phyloP scores from a whole-genome alignment of 164 flowering plant species.

The Akebia trifoliata region DNA sequence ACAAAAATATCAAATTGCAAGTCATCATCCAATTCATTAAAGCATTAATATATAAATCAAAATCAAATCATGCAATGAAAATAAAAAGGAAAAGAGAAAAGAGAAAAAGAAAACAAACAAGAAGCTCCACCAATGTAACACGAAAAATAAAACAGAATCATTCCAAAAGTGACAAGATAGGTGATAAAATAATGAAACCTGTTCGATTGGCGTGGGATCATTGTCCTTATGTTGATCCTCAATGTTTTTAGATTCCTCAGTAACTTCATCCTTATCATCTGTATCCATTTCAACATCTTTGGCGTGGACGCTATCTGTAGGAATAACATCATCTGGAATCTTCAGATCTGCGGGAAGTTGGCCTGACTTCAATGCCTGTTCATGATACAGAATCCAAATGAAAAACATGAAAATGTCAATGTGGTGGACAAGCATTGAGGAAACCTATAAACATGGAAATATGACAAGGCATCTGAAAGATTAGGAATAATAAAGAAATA shows the following conservation, averaged over 20 bases:
- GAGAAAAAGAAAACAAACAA: too few relatives aligned
- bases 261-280: conserved; percentile 27
- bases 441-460: neutral
- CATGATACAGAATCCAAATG: conserved; percentile 5
- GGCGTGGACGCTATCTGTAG: conserved; percentile 5
- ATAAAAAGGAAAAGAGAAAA: too few relatives aligned
- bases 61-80: too few relatives aligned
- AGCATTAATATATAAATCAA: too few relatives aligned
- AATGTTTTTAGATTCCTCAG: conserved; percentile 18
- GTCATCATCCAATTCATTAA: too few relatives aligned
- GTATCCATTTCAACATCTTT: conserved; percentile 37
- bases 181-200: too few relatives aligned
- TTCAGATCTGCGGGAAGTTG: conserved; percentile 72
- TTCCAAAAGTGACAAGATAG: too few relatives aligned
- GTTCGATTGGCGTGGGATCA: conserved; percentile 39
- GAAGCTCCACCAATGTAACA: too few relatives aligned
- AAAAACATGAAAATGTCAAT: neutral
- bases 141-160: too few relatives aligned
- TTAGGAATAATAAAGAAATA: neutral
- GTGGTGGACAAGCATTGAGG: neutral
- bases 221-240: conserved; percentile 26
- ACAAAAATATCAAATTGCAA: too few relatives aligned
- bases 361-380: conserved; percentile 73
- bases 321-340: conserved; percentile 28
- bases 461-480: neutral